Percentiles rank a stretch among this genome's conserved stretches.
Conservation (phyloP, 2,329 filamentous ascomycete species). For the Alternaria sp. region DNA sequence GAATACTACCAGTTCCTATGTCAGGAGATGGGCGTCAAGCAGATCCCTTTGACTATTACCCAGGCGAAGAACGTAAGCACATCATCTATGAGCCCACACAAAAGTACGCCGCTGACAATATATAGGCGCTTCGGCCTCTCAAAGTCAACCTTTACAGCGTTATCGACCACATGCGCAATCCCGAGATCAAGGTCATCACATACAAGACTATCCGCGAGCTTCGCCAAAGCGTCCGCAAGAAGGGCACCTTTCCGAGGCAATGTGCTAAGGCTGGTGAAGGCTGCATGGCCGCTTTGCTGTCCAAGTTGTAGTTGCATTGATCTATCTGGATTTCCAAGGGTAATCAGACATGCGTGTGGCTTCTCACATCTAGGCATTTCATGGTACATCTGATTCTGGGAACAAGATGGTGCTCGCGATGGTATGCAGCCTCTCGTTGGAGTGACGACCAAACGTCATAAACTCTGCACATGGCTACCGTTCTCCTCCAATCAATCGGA, state of each 20-base stretch:
- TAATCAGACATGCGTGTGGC: background rate
- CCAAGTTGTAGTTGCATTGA: conserved; percentile 10
- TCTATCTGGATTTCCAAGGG: background rate
- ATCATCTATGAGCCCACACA: background rate
- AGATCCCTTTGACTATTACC: conserved; percentile 25
- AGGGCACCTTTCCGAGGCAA: conserved; percentile 23
- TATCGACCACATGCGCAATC: conserved; percentile 32
- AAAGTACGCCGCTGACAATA: background rate
- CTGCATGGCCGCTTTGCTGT: conserved; percentile 25
- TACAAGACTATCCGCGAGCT: conserved; percentile 24
- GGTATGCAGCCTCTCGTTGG: background rate
- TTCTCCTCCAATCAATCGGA: background rate
- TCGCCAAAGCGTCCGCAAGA: conserved; percentile 16
- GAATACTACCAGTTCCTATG: conserved; percentile 36
- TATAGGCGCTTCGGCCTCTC: conserved; percentile 23
- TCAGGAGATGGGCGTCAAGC: conserved; percentile 25
- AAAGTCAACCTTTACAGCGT: conserved; percentile 35
- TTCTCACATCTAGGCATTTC: background rate
- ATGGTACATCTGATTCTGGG: background rate
- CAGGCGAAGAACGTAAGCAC: conserved; percentile 34
- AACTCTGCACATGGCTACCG: background rate
- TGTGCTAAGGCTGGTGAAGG: conserved; percentile 31
- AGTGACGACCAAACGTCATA: background rate
- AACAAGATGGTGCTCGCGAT: background rate
- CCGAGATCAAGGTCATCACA: conserved; percentile 10